Evolutionary conservation across 169 alveolate species (phyloP), one percentile per base, ranked within the genome.

Genomic region (Eimeria necatrix): DNA sequence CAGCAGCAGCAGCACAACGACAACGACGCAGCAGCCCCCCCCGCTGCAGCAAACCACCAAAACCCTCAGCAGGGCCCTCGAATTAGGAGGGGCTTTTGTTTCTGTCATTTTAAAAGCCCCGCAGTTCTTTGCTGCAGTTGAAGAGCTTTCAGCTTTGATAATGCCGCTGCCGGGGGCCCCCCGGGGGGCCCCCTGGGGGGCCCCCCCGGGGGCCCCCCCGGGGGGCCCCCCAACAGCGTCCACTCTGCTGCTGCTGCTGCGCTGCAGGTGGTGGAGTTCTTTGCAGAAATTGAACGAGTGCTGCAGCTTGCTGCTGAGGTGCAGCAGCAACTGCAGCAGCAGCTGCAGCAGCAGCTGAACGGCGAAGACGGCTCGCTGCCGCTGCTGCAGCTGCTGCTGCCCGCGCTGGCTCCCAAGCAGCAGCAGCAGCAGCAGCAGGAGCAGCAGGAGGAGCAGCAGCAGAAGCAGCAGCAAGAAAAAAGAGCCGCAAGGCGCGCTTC

Each of bases 271-370:
- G 76, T 64, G 8, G 76, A 64, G 76, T 64, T 64, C 20, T 64
- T 64, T 64, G 76, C 76, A n/a, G 76, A 64, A 24, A 20, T 64
- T 5, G 76, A 64, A 24, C 8, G 20, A 32, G 32, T 32, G 26
- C 61, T 76, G 86, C 86, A 32, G 86, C 26, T 76, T 32, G 56
- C 86, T 76, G 86, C 86, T 48, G 86, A 16, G 9, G 52, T 49
- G 64, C 56, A 49, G 61, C 86, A 76, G 41, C 86, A 76, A 41
- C 86, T 76, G 76, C 76, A 32, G 56, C 22, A 32, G 26, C 86
- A 76, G 12, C 24, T 26, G 61, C 32, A 76, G 86, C 73, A 61
- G 73, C 73, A 61, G n/a, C 73, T 3, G 73, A 61, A 18, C 16
- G 12, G 73, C 73, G 12, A 26, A 20, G 8, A 56, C 64, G n/a